phyloP scores from a whole-genome alignment of 2,329 filamentous ascomycete species.

The Sarocladium oryzae region DNA sequence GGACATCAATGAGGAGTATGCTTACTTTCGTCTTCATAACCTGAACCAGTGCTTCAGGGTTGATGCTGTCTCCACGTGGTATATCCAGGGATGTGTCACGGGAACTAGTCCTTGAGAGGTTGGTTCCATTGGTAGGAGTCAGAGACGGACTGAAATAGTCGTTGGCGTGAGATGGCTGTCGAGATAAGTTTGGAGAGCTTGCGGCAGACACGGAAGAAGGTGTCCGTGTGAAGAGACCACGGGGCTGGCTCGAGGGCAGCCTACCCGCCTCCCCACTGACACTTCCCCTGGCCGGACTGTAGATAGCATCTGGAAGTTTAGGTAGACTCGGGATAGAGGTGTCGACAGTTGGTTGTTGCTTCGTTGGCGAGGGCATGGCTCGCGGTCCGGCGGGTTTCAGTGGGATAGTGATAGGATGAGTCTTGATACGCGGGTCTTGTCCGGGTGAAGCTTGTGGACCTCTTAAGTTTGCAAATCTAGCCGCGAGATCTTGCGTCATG shows the following conservation, averaged over 20 bases:
- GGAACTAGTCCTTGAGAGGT: neutral
- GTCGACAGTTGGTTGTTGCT: slow-evolving; percentile 41
- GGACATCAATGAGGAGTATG: slow-evolving; percentile 80
- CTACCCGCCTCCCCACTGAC: slow-evolving; percentile 58
- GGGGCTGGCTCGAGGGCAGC: slow-evolving; percentile 57
- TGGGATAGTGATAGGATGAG: slow-evolving; percentile 35
- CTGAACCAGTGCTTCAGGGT: slow-evolving; percentile 62
- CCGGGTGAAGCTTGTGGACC: slow-evolving; percentile 32
- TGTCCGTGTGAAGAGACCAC: slow-evolving; percentile 56
- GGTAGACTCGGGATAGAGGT: slow-evolving; percentile 54
- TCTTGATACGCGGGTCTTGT: slow-evolving; percentile 48
- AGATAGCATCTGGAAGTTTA: slow-evolving; percentile 67
- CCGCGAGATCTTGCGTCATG: slow-evolving; percentile 40
- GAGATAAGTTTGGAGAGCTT: slow-evolving; percentile 21
- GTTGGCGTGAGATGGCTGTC: slow-evolving; percentile 19
- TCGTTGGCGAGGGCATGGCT: slow-evolving; percentile 41
- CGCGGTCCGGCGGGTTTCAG: slow-evolving; percentile 39
- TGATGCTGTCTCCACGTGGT: slow-evolving; percentile 52
- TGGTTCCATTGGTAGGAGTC: slow-evolving; percentile 16
- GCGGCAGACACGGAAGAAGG: slow-evolving; percentile 41
- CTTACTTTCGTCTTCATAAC: slow-evolving; percentile 54
- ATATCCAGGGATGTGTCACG: slow-evolving; percentile 31
- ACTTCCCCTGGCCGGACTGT: slow-evolving; percentile 69
- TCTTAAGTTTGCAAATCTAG: slow-evolving; percentile 52
- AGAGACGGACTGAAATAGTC: slow-evolving; percentile 27